A percentile compares a stretch with the other conserved stretches of the same genome.
Evolutionary conservation across 192 early-diverging fungal species (phyloP).

Genomic region (Kickxella alabastrina): DNA sequence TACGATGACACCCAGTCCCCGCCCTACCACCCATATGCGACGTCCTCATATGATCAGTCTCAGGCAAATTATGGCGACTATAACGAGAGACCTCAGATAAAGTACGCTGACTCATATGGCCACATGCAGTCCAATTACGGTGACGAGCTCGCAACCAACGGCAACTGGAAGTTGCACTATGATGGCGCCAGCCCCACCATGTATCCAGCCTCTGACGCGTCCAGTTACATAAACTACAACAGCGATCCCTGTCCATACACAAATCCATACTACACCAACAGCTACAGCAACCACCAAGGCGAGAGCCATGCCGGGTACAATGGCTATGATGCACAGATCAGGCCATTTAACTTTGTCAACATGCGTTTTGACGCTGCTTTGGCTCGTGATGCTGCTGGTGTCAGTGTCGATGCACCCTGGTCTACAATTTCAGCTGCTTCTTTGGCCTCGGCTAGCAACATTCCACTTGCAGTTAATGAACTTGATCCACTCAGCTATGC

Average conservation of each 20-base stretch:
- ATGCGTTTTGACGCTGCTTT: slow-evolving; percentile 29
- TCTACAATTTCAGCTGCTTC: neutral
- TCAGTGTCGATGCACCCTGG: slow-evolving; percentile 9
- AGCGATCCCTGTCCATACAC: slow-evolving; percentile 14
- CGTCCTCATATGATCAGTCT: neutral
- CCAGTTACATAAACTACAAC: slow-evolving; percentile 8
- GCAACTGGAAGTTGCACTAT: slow-evolving; percentile 26
- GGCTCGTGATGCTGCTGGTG: slow-evolving; percentile 32
- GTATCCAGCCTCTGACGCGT: slow-evolving; percentile 17
- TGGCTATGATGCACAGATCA: slow-evolving; percentile 13
- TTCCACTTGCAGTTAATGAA: slow-evolving; percentile 38
- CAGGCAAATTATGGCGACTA: neutral
- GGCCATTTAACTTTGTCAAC: slow-evolving; percentile 42
- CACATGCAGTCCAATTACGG: neutral
- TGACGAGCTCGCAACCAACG: slow-evolving; percentile 2
- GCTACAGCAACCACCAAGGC: slow-evolving; percentile 6
- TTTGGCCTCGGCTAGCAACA: neutral
- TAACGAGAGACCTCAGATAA: slow-evolving; percentile 5
- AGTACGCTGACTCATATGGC: neutral
- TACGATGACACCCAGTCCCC: slow-evolving; percentile 10
- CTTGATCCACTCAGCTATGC: slow-evolving; percentile 49
- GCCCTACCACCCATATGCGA: slow-evolving; percentile 20
- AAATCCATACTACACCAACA: slow-evolving; percentile 4
- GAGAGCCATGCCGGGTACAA: neutral
- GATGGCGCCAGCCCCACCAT: slow-evolving; percentile 22